Conservation (phyloP, 176 grass and related monocot species). For the Bothriochloa decipiens region DNA sequence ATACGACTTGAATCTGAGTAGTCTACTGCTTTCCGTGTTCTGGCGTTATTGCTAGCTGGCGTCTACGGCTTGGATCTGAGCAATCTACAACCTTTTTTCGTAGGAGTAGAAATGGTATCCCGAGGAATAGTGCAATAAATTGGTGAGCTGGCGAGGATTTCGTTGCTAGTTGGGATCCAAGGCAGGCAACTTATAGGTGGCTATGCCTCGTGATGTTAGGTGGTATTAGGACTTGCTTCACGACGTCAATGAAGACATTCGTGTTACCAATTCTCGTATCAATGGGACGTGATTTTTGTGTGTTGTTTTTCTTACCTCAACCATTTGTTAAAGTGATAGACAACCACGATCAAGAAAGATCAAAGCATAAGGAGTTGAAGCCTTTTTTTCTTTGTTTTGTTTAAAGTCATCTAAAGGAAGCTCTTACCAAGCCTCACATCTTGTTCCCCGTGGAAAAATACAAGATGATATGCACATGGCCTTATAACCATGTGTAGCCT, state of each 20-base stretch:
- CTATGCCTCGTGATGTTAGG: neutral
- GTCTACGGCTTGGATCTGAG: neutral
- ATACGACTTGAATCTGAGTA: neutral
- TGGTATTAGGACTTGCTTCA: neutral
- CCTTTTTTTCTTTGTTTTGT: neutral
- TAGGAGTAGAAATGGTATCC: neutral
- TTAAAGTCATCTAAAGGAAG: neutral
- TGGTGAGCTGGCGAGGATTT: neutral
- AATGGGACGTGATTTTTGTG: neutral
- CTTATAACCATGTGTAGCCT: neutral
- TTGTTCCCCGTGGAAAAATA: neutral
- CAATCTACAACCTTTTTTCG: neutral
- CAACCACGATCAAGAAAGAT: neutral
- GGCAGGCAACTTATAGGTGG: neutral
- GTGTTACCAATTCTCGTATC: neutral
- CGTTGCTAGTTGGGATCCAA: neutral
- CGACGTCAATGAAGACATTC: neutral
- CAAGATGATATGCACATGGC: neutral
- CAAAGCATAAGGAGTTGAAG: neutral
- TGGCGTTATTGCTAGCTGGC: neutral
- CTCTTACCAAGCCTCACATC: neutral
- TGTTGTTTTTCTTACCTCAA: neutral
- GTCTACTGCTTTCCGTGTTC: neutral
- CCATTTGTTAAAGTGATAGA: neutral
- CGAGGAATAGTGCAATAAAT: neutral